Evolutionary conservation across 371 early-diverging fungal genomes (phyloP), one percentile per base, ranked within the genome.

Genomic region (Globomyces sp.): DNA sequence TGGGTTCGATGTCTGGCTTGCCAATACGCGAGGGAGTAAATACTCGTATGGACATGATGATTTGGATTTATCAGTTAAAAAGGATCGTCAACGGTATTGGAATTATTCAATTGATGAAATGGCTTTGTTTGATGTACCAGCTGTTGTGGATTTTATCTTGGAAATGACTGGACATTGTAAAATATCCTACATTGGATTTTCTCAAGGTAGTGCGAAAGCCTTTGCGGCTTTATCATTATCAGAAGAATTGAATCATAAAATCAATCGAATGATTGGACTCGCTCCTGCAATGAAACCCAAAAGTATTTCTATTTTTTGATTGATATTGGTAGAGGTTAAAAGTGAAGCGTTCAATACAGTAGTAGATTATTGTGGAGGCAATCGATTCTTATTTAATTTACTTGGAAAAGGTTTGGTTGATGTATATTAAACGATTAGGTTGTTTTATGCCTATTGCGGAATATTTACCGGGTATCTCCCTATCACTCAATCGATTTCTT

Each of bases 1-100:
- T 48, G 75, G 77, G 9, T 78, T 71, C 55, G 79, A 78, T 61
- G 95, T 95, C 1, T 95, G 96, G 96, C 73, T 95, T 4, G 95
- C 92, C 40, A 95, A 95, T 71, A 80, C 87, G 34, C 84, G 96
- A 11, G 96, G 95, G 34, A 93, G 90, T 80, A 89, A 92, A 91
- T 70, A 63, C 37, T 89, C 90, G 37, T 88, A 88, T 63, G 88
- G 87, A 61, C 95, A 94, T 74, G 71, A 83, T 46, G 76, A 79
- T 46, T 74, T 77, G 3, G 82, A 75, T 40, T 85, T 91, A 0
- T 68, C 72, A 44, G 79, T 87, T 61, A 79, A 82, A 43, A 74
- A 80, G 41, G 91, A 46, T 46, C 60, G 24, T 44, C 90, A 73
- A 89, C 6, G 49, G 9, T 70, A 61, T 44, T 68, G 68, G 74